phyloP scores from a whole-genome alignment of 495 filamentous ascomycete species.

The Staphylotrichum tortipilum region DNA sequence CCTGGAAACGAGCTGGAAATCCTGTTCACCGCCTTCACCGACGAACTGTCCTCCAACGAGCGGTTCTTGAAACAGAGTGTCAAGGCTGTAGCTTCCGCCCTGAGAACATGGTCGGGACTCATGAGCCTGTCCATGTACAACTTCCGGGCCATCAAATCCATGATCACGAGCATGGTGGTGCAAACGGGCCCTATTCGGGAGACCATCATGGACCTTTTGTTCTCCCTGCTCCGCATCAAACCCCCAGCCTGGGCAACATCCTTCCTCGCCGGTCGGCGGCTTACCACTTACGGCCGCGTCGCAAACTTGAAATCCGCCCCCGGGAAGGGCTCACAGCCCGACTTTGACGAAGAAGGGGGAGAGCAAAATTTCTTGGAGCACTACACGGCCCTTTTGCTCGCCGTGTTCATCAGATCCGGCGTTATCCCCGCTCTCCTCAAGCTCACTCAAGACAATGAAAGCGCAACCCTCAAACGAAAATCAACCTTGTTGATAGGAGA shows the following conservation, averaged over 20 bases:
- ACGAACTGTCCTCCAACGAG: slow-evolving; percentile 63
- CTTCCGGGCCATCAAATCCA: slow-evolving; percentile 70
- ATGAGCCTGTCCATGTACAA: slow-evolving; percentile 78
- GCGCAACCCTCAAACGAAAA: slow-evolving; percentile 73
- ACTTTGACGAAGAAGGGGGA: slow-evolving; percentile 54
- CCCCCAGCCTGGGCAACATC: slow-evolving; percentile 93
- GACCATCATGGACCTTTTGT: slow-evolving; percentile 76
- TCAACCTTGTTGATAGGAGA: slow-evolving; percentile 85
- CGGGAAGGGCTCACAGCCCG: slow-evolving; percentile 37
- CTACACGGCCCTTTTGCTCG: slow-evolving; percentile 83
- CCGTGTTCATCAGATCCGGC: slow-evolving; percentile 74
- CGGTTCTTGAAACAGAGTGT: slow-evolving; percentile 74
- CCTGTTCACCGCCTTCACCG: slow-evolving; percentile 82
- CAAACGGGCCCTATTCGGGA: slow-evolving; percentile 57
- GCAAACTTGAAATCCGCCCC: slow-evolving; percentile 63
- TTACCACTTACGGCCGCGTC: slow-evolving; percentile 91
- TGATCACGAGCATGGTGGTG: slow-evolving; percentile 70
- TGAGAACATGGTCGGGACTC: slow-evolving; percentile 89
- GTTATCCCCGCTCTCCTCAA: slow-evolving; percentile 70
- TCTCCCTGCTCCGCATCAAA: slow-evolving; percentile 87
- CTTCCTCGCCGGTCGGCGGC: slow-evolving; percentile 81
- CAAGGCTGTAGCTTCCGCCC: slow-evolving; percentile 73
- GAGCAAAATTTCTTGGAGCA: slow-evolving; percentile 84
- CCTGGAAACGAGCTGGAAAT: slow-evolving; percentile 73
- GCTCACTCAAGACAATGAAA: slow-evolving; percentile 60